phyloP scores from a whole-genome alignment of 2,329 filamentous ascomycete species.

The Neurospora sp. region DNA sequence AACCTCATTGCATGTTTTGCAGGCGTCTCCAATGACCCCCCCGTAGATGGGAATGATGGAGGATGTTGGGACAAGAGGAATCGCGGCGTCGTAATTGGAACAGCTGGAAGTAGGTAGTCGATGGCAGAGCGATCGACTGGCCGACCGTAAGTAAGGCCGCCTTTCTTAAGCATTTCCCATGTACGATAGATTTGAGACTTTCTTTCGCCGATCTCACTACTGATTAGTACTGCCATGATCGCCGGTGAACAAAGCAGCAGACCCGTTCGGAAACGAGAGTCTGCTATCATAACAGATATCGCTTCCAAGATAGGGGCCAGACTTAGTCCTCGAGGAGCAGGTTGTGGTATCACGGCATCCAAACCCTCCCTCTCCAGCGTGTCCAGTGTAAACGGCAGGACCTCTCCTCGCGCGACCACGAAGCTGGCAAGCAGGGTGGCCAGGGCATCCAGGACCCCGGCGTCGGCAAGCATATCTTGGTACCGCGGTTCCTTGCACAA shows the following conservation, averaged over 20 bases:
- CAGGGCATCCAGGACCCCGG: slow-evolving; percentile 68
- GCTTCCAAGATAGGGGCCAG: slow-evolving; percentile 67
- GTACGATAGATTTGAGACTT: slow-evolving; percentile 25
- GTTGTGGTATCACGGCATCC: slow-evolving; percentile 46
- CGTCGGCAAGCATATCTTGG: slow-evolving; percentile 60
- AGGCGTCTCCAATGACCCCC: slow-evolving; percentile 31
- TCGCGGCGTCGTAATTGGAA: slow-evolving; percentile 32
- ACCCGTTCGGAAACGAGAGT: slow-evolving; percentile 69
- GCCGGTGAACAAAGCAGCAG: slow-evolving; percentile 59
- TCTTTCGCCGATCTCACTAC: slow-evolving; percentile 41
- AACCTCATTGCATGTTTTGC: slow-evolving; percentile 9
- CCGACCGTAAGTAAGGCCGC: slow-evolving; percentile 37
- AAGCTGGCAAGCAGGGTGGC: slow-evolving; percentile 64
- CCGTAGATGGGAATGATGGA: slow-evolving; percentile 42
- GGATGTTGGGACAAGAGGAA: slow-evolving; percentile 24
- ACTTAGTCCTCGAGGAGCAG: slow-evolving; percentile 48
- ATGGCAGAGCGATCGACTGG: slow-evolving; percentile 43
- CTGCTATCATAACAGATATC: slow-evolving; percentile 63
- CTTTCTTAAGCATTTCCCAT: slow-evolving; percentile 43
- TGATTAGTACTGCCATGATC: slow-evolving; percentile 59
- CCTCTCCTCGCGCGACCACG: slow-evolving; percentile 56
- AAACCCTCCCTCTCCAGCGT: slow-evolving; percentile 44
- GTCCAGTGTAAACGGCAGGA: slow-evolving; percentile 54
- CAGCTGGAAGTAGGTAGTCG: slow-evolving; percentile 53
- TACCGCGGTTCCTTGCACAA: slow-evolving; percentile 61